These are phyloP conservation scores for Arthrobotrys megalospora DNA, from an alignment of 2,329 filamentous ascomycete species.

Conservation along the genomic window DNA sequence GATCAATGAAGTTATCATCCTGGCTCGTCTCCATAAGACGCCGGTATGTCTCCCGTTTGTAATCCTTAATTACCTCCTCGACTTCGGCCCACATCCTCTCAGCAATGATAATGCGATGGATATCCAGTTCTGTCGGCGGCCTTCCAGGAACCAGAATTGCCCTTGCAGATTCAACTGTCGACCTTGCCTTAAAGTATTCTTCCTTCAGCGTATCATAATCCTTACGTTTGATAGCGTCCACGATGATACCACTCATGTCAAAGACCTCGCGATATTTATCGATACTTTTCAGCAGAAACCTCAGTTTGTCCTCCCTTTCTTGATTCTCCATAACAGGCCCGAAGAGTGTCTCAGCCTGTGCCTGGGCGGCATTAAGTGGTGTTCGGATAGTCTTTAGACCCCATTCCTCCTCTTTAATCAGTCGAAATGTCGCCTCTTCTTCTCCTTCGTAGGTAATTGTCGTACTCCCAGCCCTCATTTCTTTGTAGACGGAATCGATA, in stretches of 20 bases:
- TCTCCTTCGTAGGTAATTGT: conserved; percentile 68
- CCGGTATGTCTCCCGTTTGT: conserved; percentile 92
- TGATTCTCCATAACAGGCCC: conserved; percentile 91
- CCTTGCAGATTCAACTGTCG: conserved; percentile 83
- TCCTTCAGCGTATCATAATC: conserved; percentile 91
- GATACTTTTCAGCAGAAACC: conserved; percentile 80
- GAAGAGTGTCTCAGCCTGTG: conserved; percentile 98
- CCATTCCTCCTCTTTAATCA: conserved; percentile 93
- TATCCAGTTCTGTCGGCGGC: conserved; percentile 80
- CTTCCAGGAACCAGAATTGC: conserved; percentile 74
- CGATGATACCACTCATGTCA: conserved; percentile 82
- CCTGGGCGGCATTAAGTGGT: conserved; percentile 88
- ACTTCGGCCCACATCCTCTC: conserved; percentile 97
- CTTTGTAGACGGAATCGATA: conserved; percentile 98
- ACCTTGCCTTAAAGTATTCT: conserved; percentile 86
- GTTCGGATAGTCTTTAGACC: conserved; percentile 89
- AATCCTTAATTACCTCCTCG: conserved; percentile 84
- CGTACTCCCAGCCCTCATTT: conserved; percentile 83
- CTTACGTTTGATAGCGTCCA: conserved; percentile 88
- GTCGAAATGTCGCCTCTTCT: conserved; percentile 69
- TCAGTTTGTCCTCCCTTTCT: conserved; percentile 90
- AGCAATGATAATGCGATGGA: conserved; percentile 88
- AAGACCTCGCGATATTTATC: conserved; percentile 86
- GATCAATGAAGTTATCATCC: conserved; percentile 85
- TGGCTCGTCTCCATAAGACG: conserved; percentile 75